Percentiles rank a stretch among this genome's conserved stretches.
These are phyloP conservation scores for Chaetomium olivaceum DNA, from an alignment of 2,329 filamentous ascomycete genomes.

Conservation along the genomic window DNA sequence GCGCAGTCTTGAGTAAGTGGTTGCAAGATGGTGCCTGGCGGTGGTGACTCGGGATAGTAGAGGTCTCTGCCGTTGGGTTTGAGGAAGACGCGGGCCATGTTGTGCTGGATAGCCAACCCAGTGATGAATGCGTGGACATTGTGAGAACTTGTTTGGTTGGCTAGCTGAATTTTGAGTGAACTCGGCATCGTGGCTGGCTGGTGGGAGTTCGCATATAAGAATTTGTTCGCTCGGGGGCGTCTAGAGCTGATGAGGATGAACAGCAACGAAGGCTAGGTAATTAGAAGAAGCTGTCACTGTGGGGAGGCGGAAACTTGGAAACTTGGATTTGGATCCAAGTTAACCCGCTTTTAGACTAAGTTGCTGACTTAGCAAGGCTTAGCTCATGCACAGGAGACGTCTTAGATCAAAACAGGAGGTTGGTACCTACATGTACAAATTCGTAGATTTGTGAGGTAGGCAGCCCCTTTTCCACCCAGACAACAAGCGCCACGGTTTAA, in stretches of 20 bases:
- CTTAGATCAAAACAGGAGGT: too few species aligned
- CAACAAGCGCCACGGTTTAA: too few species aligned
- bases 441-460: too few species aligned
- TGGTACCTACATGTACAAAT: too few species aligned
- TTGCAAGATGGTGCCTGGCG: constrained; percentile 42
- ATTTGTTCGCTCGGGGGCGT: neutral
- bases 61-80: constrained; percentile 51
- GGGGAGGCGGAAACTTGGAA: too few species aligned
- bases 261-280: too few species aligned
- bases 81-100: constrained; percentile 42
- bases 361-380: too few species aligned
- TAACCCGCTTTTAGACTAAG: too few species aligned
- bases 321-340: too few species aligned
- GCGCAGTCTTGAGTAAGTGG: constrained; percentile 58
- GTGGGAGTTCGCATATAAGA: neutral
- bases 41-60: constrained; percentile 58
- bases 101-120: constrained; percentile 55
- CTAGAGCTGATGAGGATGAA: neutral
- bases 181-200: constrained; percentile 38
- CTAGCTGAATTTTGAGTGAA: constrained; percentile 54
- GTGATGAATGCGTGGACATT: constrained; percentile 65
- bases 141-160: constrained; percentile 31
- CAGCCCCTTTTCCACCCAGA: too few species aligned
- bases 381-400: too few species aligned
- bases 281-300: too few species aligned